Base-by-base conservation (phyloP, 2,329 filamentous ascomycete species). In the Polytolypa hystricis region DNA sequence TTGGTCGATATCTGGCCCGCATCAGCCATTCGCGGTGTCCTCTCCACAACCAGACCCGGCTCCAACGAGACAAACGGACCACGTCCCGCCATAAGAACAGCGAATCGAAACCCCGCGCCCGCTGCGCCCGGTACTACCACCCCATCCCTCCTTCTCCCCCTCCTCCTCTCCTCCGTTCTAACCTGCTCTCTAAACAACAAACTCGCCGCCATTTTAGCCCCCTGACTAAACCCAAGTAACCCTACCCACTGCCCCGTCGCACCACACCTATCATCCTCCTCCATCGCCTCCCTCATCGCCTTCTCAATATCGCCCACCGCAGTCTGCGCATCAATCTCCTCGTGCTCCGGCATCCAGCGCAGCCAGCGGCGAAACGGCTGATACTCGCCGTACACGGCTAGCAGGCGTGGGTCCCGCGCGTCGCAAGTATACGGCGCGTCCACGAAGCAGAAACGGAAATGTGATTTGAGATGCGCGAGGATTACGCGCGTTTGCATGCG, bases 381-480 rank as follows among this genome's bases (percentile, higher is more conserved):
- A 41, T 66, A 70, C 42, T 75, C 68, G 30, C 69, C 70, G 55
- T 83, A 87, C 4, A 83, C 77, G 10, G 67, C 57, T 14, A 74
- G 56, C 10, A 86, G 73, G 44, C 73, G 77, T 0, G 74, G 67
- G 5, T 40, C 42, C 27, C 79, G 77, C 1, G 80, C 62, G 2
- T 65, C 54, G 45, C 74, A 79, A 39, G 69, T 64, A 55, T 78
- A 82, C 1, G 81, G 81, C 0, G 67, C 82, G 47, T 86, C 74
- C 45, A 73, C 75, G 60, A 81, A 89, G 50, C 81, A 75, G 45
- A 86, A 69, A 27, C 82, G 76, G 56, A 85, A 84, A 30, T 69
- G 58, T 5, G 67, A 55, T 30, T 60, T 53, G 0, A 85, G 70
- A 37, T 61, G 51, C 31, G 55, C 52, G 36, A 65, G 61, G 5